These are phyloP conservation scores for Ogataea kodamae DNA, from an alignment of 805 yeast genomes.

Conservation along the genomic window DNA sequence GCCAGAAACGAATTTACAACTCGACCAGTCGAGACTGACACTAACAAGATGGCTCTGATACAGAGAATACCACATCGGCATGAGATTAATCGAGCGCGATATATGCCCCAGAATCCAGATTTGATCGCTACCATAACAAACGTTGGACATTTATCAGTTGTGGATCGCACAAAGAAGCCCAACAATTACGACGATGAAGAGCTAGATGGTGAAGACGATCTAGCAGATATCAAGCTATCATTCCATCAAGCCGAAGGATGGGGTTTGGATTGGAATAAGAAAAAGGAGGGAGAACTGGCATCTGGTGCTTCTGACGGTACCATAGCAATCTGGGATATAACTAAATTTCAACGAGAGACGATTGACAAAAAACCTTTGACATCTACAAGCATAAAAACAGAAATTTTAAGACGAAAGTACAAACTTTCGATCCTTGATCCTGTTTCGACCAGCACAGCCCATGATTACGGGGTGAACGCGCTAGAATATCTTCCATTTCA, in stretches of 20 bases:
- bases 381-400: constrained; percentile 4
- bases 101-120: constrained; percentile 86
- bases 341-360: constrained; percentile 29
- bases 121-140: constrained; percentile 69
- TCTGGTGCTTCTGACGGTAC: constrained; percentile 64
- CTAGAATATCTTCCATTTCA: constrained; percentile 66
- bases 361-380: constrained; percentile 15
- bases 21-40: constrained; percentile 12
- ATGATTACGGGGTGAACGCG: constrained; percentile 60
- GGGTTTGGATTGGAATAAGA: constrained; percentile 73
- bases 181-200: constrained; percentile 35
- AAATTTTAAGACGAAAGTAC: constrained; percentile 13
- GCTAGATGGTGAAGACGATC: constrained; percentile 17
- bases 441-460: constrained; percentile 27
- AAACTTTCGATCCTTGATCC: constrained; percentile 17
- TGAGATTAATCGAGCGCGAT: constrained; percentile 68
- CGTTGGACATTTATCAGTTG: constrained; percentile 60
- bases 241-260: constrained; percentile 52
- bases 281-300: constrained; percentile 54
- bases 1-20: constrained; percentile 33
- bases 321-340: constrained; percentile 67
- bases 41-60: constrained; percentile 18
- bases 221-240: constrained; percentile 25
- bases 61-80: constrained; percentile 68
- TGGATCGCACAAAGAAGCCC: constrained; percentile 83